A percentile compares a stretch with the other conserved stretches of the same genome.
phyloP scores from a whole-genome alignment of 306 rosid species.

The Inga laurina region DNA sequence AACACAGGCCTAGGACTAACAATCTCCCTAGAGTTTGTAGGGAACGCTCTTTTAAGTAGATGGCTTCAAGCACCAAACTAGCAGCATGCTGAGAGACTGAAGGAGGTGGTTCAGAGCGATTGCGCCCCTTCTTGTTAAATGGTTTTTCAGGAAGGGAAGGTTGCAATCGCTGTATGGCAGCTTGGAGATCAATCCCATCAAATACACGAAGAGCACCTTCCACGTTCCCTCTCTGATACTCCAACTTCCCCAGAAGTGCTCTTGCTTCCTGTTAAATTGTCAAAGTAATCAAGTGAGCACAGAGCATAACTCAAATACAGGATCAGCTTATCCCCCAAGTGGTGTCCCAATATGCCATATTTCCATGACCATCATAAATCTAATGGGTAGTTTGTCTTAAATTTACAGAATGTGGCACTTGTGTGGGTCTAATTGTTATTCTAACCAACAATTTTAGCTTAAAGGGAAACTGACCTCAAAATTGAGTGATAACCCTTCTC shows the following conservation, averaged over 20 bases:
- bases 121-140: constrained; percentile 63
- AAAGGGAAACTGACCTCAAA: constrained; percentile 50
- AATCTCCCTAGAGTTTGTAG: constrained; percentile 87
- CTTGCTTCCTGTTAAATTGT: constrained; percentile 84
- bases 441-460: neutral
- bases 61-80: constrained; percentile 93
- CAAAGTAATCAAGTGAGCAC: neutral
- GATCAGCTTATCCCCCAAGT: constrained; percentile 1
- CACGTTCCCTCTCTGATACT: constrained; percentile 96
- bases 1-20: no score
- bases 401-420: neutral
- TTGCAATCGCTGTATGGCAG: constrained; percentile 91
- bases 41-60: constrained; percentile 92
- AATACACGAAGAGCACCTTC: constrained; percentile 97
- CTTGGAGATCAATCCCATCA: constrained; percentile 97
- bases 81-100: constrained; percentile 97
- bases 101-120: constrained; percentile 60
- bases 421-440: neutral
- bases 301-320: constrained; percentile 4
- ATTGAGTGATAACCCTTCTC: constrained; percentile 74
- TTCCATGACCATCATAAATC: neutral
- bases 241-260: constrained; percentile 98
- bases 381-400: constrained; percentile 5
- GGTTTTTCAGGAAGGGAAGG: constrained; percentile 65
- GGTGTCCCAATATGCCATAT: constrained; percentile 14